Percentiles rank a stretch among this genome's conserved stretches.
Conservation (phyloP, 495 filamentous ascomycete species). For the Penicillium argentinense region DNA sequence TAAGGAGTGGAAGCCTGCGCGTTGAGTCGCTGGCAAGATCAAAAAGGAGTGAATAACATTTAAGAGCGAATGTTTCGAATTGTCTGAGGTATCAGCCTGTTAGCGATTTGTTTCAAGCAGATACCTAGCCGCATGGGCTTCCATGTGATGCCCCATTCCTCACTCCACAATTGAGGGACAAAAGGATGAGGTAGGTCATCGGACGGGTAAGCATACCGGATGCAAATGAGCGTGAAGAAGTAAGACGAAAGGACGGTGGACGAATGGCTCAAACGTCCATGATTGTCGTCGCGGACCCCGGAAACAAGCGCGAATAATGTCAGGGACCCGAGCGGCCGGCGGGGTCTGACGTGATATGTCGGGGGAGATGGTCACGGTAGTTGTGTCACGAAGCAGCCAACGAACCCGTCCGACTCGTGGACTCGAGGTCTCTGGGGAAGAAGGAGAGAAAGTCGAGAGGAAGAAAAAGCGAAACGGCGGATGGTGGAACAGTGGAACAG, state of each 20-base stretch:
- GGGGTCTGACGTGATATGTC: neutral
- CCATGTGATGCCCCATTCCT: constrained; percentile 1
- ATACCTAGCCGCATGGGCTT: neutral
- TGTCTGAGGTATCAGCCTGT: neutral
- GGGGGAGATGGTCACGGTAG: neutral
- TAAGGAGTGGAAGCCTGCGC: constrained; percentile 21
- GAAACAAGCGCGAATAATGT: neutral
- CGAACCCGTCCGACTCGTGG: constrained; percentile 3
- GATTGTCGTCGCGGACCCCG: neutral
- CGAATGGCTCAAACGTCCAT: neutral
- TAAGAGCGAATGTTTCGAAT: constrained; percentile 11
- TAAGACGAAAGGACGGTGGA: neutral
- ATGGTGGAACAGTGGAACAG: constrained; percentile 11
- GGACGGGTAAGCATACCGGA: neutral
- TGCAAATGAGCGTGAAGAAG: neutral
- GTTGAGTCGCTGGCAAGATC: constrained; percentile 4
- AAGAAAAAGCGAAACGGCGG: constrained; percentile 9
- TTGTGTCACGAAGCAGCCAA: neutral
- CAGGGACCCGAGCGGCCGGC: constrained; percentile 7
- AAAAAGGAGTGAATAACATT: constrained; percentile 4
- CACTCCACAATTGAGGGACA: too few relatives aligned
- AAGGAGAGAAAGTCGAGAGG: constrained; percentile 7
- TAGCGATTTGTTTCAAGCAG: constrained; percentile 1
- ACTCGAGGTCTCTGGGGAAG: constrained; percentile 1
- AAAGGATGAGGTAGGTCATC: too few relatives aligned